A percentile compares a stretch with the other conserved stretches of the same genome.
phyloP scores from a whole-genome alignment of 2,329 filamentous ascomycete genomes.

The Botrytis aclada region DNA sequence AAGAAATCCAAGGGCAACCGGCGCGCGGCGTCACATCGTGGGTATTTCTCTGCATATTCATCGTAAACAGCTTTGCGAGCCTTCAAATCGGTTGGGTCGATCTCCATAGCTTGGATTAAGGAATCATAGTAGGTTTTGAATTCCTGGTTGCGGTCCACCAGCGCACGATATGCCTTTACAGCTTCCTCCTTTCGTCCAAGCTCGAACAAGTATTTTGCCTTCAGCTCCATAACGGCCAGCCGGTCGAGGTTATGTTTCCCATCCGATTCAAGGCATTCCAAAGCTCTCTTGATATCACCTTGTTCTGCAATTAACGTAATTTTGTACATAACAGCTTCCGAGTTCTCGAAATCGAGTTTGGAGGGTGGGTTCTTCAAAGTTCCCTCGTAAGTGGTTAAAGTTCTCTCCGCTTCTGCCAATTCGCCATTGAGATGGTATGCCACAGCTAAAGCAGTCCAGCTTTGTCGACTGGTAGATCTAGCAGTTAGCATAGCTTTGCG shows the following conservation, averaged over 20 bases:
- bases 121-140: constrained; percentile 82
- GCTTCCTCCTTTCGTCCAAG: constrained; percentile 78
- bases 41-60: constrained; percentile 75
- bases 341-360: constrained; percentile 82
- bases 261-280: constrained; percentile 79
- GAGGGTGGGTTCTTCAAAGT: constrained; percentile 79
- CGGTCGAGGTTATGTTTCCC: constrained; percentile 79
- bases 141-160: constrained; percentile 86
- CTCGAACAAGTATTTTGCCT: constrained; percentile 78
- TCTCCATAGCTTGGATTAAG: constrained; percentile 65
- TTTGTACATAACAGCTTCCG: constrained; percentile 92
- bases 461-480: constrained; percentile 77
- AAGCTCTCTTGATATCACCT: constrained; percentile 75
- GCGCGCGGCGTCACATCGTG: constrained; percentile 79
- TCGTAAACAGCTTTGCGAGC: constrained; percentile 73
- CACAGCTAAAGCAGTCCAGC: constrained; percentile 96
- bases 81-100: constrained; percentile 58
- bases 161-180: constrained; percentile 71
- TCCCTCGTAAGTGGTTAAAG: constrained; percentile 87
- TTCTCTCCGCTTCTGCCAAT: constrained; percentile 80
- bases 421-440: constrained; percentile 90
- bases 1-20: constrained; percentile 89
- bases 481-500: constrained; percentile 83
- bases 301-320: constrained; percentile 90
- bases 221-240: constrained; percentile 78